A percentile compares a stretch with the other conserved stretches of the same genome.
Conservation (phyloP, 768 basidiomycete species). For the Naganishia onofrii region DNA sequence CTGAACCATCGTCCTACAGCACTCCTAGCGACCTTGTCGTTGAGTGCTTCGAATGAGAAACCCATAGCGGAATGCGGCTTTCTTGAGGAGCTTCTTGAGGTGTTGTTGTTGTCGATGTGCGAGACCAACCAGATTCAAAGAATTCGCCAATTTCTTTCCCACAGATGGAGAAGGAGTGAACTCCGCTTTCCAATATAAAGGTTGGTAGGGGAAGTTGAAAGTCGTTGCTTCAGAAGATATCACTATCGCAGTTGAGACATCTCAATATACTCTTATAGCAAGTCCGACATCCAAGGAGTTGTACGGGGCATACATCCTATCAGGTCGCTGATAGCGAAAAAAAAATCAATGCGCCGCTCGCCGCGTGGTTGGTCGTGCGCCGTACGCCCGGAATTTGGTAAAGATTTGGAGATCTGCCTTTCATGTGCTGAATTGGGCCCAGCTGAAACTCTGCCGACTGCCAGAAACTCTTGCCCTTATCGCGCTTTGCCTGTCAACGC, state of each 20-base stretch:
- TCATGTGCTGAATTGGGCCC: not conserved
- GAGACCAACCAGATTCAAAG: conserved; percentile 9
- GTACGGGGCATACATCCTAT: conserved; percentile 21
- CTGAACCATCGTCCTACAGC: conserved; percentile 66
- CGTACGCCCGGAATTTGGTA: too few relatives aligned
- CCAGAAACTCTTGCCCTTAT: too few relatives aligned
- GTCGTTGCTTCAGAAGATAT: conserved; percentile 1
- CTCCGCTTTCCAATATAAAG: conserved; percentile 10
- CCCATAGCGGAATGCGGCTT: conserved; percentile 20
- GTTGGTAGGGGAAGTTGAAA: not conserved
- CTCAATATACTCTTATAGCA: conserved; percentile 13
- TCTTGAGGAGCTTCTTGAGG: too few relatives aligned
- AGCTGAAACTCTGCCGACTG: not conserved
- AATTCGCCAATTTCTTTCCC: not conserved
- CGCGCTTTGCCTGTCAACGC: not conserved
- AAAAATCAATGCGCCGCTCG: not conserved
- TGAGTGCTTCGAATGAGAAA: conserved; percentile 32
- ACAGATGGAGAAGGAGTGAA: not conserved
- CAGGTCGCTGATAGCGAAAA: conserved; percentile 24
- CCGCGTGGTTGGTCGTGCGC: not conserved
- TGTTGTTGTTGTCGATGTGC: too few relatives aligned
- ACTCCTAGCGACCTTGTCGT: conserved; percentile 54
- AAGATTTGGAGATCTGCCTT: not conserved
- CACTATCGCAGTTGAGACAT: conserved; percentile 20
- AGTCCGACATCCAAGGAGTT: conserved; percentile 8